Conservation (phyloP, 2,329 filamentous ascomycete species). For the Coniosporium tulheliwenetii region DNA sequence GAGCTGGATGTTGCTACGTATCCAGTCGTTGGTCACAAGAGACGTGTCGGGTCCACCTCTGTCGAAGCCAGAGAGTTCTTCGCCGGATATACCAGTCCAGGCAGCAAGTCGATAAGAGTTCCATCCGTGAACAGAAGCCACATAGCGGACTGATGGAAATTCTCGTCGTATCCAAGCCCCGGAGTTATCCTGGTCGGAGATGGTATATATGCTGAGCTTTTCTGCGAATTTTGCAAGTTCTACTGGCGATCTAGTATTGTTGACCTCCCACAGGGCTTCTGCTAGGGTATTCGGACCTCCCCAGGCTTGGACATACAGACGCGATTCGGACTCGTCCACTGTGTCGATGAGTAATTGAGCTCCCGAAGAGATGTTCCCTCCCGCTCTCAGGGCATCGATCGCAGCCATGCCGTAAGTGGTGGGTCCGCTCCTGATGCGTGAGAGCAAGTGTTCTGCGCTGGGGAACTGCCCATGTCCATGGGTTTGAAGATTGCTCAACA, state of each 20-base stretch:
- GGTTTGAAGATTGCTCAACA: constrained; percentile 7
- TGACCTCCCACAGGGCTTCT: constrained; percentile 27
- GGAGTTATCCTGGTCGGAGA: constrained; percentile 44
- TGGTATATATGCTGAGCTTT: constrained; percentile 36
- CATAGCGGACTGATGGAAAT: constrained; percentile 41
- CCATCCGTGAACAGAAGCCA: constrained; percentile 39
- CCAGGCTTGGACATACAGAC: constrained; percentile 34
- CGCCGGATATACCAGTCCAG: constrained; percentile 41
- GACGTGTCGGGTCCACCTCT: constrained; percentile 31
- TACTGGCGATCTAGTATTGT: constrained; percentile 8
- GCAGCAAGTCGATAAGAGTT: constrained; percentile 37
- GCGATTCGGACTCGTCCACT: constrained; percentile 5
- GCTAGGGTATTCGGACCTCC: constrained; percentile 37
- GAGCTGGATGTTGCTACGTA: constrained; percentile 37
- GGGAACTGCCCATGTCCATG: constrained; percentile 24
- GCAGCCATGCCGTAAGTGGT: constrained; percentile 9
- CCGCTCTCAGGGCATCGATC: constrained; percentile 4
- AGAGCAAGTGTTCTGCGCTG: constrained; percentile 16
- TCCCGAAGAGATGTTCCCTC: constrained; percentile 16
- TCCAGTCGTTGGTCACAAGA: constrained; percentile 34
- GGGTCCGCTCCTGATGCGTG: constrained; percentile 23
- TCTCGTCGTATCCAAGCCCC: constrained; percentile 39
- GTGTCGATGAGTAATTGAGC: constrained; percentile 21
- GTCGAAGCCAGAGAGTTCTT: constrained; percentile 30
- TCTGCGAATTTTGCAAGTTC: constrained; percentile 21